A percentile compares a stretch with the other conserved stretches of the same genome.
phyloP scores from a whole-genome alignment of 352 stramenopile species.

The Pythium brachiatum region DNA sequence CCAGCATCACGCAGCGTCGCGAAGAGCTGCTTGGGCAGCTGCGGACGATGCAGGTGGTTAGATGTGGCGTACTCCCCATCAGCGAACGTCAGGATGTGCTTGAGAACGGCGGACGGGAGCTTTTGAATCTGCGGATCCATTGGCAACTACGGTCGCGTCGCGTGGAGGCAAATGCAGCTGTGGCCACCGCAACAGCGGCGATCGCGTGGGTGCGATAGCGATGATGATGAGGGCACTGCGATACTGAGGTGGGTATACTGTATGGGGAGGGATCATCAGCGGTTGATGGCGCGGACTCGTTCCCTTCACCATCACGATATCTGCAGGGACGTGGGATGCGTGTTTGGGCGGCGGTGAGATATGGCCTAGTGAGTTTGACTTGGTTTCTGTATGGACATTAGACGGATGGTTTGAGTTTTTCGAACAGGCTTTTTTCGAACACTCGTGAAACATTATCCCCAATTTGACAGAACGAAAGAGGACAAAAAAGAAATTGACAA shows the following conservation, averaged over 20 bases:
- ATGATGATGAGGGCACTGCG: not conserved
- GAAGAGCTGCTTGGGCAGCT: not conserved
- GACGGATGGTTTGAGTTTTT: not conserved
- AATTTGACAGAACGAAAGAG: no score
- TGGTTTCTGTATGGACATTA: not conserved
- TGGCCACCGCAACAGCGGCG: not conserved
- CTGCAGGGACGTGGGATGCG: no score
- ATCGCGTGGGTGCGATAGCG: not conserved
- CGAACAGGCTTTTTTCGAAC: not conserved
- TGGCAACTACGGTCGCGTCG: no score
- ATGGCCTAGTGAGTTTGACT: not conserved
- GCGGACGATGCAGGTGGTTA: not conserved
- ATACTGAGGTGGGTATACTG: no score
- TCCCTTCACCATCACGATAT: no score
- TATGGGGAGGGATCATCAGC: no score
- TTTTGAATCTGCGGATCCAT: not conserved
- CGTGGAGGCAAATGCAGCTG: not conserved
- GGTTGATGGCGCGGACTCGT: no score
- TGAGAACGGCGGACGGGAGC: constrained; percentile 2
- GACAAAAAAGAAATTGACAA: no score
- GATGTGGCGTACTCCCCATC: not conserved
- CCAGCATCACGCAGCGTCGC: not conserved
- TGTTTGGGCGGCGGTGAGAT: no score
- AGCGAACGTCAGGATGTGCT: constrained; percentile 7
- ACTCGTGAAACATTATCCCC: not conserved